These are phyloP conservation scores for Colletotrichum tamarilloi DNA, from an alignment of 2,329 filamentous ascomycete species.

Conservation along the genomic window DNA sequence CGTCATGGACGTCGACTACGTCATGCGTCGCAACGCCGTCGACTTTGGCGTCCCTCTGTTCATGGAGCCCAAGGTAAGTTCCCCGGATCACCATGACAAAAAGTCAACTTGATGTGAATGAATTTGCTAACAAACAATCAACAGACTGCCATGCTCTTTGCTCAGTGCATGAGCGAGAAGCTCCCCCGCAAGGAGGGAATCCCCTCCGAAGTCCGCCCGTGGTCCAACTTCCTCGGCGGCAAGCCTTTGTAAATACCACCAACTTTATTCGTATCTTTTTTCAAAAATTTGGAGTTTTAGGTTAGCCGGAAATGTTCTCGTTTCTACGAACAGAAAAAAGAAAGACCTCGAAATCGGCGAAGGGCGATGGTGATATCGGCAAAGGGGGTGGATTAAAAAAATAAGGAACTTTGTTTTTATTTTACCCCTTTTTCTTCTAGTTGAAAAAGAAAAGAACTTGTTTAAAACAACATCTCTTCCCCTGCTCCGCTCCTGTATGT, in stretches of 20 bases:
- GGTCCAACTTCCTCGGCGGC: slow-evolving; percentile 94
- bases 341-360: slow-evolving; percentile 9
- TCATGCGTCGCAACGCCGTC: slow-evolving; percentile 97
- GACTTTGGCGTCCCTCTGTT: slow-evolving; percentile 98
- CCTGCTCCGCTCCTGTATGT: not conserved
- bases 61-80: slow-evolving; percentile 91
- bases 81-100: not conserved
- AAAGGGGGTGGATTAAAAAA: not conserved
- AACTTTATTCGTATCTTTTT: not conserved
- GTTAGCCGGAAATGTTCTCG: slow-evolving; percentile 14
- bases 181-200: slow-evolving; percentile 89
- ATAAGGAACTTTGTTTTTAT: not conserved
- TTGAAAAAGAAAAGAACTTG: not conserved
- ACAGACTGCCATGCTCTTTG: slow-evolving; percentile 94
- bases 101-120: not conserved
- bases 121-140: slow-evolving; percentile 43
- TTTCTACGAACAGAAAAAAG: not conserved
- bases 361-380: not conserved
- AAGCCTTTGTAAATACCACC: slow-evolving; percentile 74
- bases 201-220: slow-evolving; percentile 89
- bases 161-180: slow-evolving; percentile 97
- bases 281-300: slow-evolving; percentile 7
- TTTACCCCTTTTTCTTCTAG: not conserved
- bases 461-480: not conserved
- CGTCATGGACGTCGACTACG: slow-evolving; percentile 91